Evolutionary conservation across 1,284 basidiomycete genomes (phyloP).

Genomic region (Ustilago loliicola): DNA sequence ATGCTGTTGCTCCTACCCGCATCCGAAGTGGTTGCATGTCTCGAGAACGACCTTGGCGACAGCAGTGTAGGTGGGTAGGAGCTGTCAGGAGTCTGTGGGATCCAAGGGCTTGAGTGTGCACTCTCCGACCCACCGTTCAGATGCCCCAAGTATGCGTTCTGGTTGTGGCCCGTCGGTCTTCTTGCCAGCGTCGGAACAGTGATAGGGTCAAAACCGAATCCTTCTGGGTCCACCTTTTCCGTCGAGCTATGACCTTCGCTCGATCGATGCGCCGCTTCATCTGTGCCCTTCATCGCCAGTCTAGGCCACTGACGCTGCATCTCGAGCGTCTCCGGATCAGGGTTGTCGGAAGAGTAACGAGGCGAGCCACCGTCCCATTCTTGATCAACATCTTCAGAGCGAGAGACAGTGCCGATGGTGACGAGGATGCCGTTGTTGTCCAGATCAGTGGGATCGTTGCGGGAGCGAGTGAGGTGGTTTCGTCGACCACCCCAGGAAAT

Average conservation of each 20-base stretch:
- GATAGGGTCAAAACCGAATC: slow-evolving; percentile 9
- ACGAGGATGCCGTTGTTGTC: slow-evolving; percentile 31
- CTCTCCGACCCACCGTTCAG: not conserved
- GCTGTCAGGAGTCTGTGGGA: slow-evolving; percentile 37
- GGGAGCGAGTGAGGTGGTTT: slow-evolving; percentile 9
- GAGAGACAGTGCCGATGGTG: slow-evolving; percentile 43
- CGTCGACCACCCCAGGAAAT: slow-evolving; percentile 23
- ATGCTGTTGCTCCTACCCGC: slow-evolving; percentile 3
- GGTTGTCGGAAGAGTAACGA: slow-evolving; percentile 44
- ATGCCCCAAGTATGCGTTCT: slow-evolving; percentile 5
- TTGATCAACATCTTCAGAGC: slow-evolving; percentile 25
- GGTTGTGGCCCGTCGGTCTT: not conserved
- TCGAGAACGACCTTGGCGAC: slow-evolving; percentile 22
- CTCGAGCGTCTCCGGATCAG: slow-evolving; percentile 32
- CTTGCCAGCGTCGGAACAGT: slow-evolving; percentile 13
- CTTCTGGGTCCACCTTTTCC: slow-evolving; percentile 16
- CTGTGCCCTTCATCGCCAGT: slow-evolving; percentile 10
- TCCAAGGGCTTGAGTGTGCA: slow-evolving; percentile 22
- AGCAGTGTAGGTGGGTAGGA: slow-evolving; percentile 24
- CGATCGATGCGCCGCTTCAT: slow-evolving; percentile 12
- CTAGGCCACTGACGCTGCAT: slow-evolving; percentile 35
- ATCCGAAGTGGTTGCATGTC: not conserved
- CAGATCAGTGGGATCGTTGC: slow-evolving; percentile 11
- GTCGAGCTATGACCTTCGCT: slow-evolving; percentile 13
- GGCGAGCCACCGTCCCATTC: slow-evolving; percentile 29